Evolutionary conservation across 257 asterid genomes (phyloP), one percentile per base, ranked within the genome.

Genomic region (Haberlea rhodopensis): DNA sequence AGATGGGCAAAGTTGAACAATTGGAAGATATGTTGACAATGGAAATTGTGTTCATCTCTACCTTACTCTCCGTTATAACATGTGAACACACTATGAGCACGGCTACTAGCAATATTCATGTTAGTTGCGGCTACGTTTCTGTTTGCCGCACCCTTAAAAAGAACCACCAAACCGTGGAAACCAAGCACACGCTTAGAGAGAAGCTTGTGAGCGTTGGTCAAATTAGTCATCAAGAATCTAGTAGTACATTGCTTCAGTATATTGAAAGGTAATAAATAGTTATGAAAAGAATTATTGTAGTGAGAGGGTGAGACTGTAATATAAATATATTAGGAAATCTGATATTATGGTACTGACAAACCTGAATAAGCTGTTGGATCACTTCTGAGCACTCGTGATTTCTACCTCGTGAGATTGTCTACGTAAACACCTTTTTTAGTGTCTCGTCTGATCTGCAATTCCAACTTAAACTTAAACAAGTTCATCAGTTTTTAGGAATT

Each of bases 41-140:
- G 51, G 62, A 53, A 46, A 10, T 29, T 68, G 6, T 19, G 24
- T 49, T 8, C 53, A 48, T 48, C 26, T 76, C 76, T 73, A 94
- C 99, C 95, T 90, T 87, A 75, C 97, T 94, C 81, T 94, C 99
- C 37, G 90, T 72, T 32, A 85, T 76, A n/a, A 67, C 99, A 90
- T 45, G 99, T 90, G 78, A 94, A 94, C 53, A 94, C 99, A 67
- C 99, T 90, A 64, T 94, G 99, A 10, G 99, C 90, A 71, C 99
- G 96, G 78, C 99, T 94, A 80, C 99, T 94, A 57, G 97, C 97
- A 71, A 77, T 91, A 67, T 90, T 90, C 99, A 94, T 94, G 76
- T 94, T 94, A 73, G 99, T 94, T 28, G 99, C 83, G 45, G 99
- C 99, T 24, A 94, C 99, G 80, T 94, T 94, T 72, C 99, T 84